phyloP scores from a whole-genome alignment of 345 rosid genomes.

The Boechera divaricarpa region DNA sequence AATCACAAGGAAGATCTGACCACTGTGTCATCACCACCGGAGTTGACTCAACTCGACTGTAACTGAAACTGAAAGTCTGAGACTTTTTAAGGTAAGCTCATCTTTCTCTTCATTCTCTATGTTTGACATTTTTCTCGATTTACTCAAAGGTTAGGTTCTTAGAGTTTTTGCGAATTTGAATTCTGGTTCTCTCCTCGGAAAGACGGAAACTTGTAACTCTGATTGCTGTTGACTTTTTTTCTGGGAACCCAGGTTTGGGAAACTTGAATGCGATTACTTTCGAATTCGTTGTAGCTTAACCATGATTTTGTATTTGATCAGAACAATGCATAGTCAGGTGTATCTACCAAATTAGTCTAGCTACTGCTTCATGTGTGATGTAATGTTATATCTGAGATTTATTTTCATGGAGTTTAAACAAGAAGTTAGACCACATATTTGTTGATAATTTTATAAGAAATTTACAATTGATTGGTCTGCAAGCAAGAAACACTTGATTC shows the following conservation, averaged over 20 bases:
- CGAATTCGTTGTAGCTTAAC: too few relatives aligned
- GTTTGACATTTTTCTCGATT: neutral
- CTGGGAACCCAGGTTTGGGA: conserved; percentile 5
- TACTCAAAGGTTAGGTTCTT: neutral
- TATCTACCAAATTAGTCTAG: neutral
- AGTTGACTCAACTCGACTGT: conserved; percentile 1
- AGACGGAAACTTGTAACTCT: neutral
- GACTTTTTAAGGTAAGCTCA: conserved; percentile 25
- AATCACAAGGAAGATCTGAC: conserved; percentile 14
- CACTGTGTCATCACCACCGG: conserved; percentile 16
- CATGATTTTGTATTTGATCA: neutral
- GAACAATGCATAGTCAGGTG: neutral
- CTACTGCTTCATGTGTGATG: conserved; percentile 6
- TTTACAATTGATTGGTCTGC: neutral
- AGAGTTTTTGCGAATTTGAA: neutral
- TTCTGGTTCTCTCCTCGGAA: neutral
- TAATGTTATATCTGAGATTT: conserved; percentile 5
- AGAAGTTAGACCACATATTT: neutral
- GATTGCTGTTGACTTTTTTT: neutral
- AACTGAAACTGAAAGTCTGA: conserved; percentile 16
- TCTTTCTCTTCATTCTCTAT: neutral
- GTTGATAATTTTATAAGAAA: neutral
- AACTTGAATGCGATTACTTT: neutral
- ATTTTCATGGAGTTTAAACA: neutral
- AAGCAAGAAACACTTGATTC: conserved; percentile 6